phyloP scores from a whole-genome alignment of 768 basidiomycete genomes.

The Cystofilobasidium capitatum region DNA sequence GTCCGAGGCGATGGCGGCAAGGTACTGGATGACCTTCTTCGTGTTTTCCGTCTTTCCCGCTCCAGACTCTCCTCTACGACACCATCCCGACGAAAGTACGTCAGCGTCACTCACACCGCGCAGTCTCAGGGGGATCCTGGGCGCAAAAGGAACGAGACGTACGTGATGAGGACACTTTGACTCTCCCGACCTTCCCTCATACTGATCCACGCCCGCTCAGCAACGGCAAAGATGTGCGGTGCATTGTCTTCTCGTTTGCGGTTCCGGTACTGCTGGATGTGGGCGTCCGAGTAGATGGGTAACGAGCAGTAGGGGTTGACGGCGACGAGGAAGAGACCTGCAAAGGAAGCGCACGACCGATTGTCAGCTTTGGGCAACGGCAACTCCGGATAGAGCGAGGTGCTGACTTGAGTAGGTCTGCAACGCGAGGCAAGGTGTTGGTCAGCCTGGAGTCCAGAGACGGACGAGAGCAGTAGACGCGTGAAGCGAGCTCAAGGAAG shows the following conservation, averaged over 20 bases:
- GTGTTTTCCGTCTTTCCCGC: slow-evolving; percentile 97
- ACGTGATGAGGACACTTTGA: slow-evolving; percentile 98
- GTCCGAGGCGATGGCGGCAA: slow-evolving; percentile 90
- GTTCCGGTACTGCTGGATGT: slow-evolving; percentile 55
- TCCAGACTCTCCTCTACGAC: slow-evolving; percentile 82
- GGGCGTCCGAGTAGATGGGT: slow-evolving; percentile 79
- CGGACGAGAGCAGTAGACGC: not conserved
- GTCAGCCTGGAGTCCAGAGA: not conserved
- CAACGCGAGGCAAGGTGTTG: not conserved
- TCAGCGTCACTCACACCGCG: not conserved
- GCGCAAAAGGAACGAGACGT: slow-evolving; percentile 37
- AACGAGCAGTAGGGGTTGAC: slow-evolving; percentile 93
- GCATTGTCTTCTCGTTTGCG: slow-evolving; percentile 64
- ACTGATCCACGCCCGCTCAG: slow-evolving; percentile 94
- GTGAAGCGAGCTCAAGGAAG: too few relatives aligned
- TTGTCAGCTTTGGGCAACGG: not conserved
- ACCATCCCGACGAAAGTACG: not conserved
- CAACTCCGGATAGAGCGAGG: not conserved
- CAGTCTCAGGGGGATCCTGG: not conserved
- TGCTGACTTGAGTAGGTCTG: slow-evolving; percentile 68
- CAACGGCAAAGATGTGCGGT: slow-evolving; percentile 94
- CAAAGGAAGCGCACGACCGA: not conserved
- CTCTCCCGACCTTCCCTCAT: slow-evolving; percentile 97
- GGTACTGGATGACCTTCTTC: slow-evolving; percentile 98
- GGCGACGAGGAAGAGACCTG: slow-evolving; percentile 84